Base-by-base conservation (phyloP, 306 rosid genomes). In the Lotus japonicus region DNA sequence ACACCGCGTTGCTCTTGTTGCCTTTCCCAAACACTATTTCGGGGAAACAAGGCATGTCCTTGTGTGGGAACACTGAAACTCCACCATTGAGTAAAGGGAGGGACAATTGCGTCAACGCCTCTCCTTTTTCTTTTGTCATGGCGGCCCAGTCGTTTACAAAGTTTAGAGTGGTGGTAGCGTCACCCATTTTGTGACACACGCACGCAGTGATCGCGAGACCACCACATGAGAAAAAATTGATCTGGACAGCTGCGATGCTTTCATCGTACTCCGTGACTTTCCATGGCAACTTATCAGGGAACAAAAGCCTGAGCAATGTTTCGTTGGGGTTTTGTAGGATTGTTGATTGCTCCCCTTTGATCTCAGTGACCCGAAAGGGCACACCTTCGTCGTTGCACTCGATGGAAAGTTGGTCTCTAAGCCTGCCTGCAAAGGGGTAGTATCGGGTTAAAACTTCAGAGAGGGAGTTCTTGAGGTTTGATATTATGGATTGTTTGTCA, bases 301-400 rank as follows among this genome's bases (percentile, higher is more conserved):
- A 77, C 11, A 84, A 57, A 36, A 64, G 45, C 48, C 72, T 68
- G 15, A 80, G 2, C n/a, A 18, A n/a, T 2, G 55, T 38, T 7
- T 44, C 42, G 1, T 18, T 71, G 0, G 81, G 77, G 36, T 78
- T 61, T 17, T 66, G 45, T 16, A 87, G 74, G 9, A 87, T 8
- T 3, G 64, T 58, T 2, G 71, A 54, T 17, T 78, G 50, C 6
- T 48, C 18, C 11, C 41, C 11, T 23, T 23, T 51, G 63, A 84
- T 16, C 11, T 12, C 44, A 7, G 78, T 75, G 33, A 73, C 74
- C 0, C 75, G 4, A 7, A 82, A 78, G 9, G 53, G 19, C 16
- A 68, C 87, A 0, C 92, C 92, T 14, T 77, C 76, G 26, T 87
- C 89, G 57, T 75, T 80, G 71, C 87, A 82, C 1, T 79, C 77